Evolutionary conservation across 805 yeast genomes (phyloP).

Genomic region (Ogataea ganodermae): DNA sequence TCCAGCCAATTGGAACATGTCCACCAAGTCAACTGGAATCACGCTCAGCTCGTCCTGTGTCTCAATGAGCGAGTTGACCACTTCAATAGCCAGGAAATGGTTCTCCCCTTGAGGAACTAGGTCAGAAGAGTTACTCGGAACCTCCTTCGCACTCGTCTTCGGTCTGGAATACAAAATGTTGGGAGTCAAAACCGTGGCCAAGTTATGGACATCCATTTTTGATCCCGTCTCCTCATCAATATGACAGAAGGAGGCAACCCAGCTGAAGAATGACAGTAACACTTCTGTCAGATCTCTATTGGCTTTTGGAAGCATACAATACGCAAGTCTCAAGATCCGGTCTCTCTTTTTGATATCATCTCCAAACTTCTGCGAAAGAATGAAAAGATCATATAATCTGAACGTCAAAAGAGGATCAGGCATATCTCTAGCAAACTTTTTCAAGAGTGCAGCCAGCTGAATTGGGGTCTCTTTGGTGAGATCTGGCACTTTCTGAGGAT

Average conservation of each 20-base stretch:
- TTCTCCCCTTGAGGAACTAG: constrained; percentile 53
- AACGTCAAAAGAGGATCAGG: constrained; percentile 89
- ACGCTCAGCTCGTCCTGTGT: constrained; percentile 75
- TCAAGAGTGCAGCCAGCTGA: constrained; percentile 89
- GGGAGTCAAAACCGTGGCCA: constrained; percentile 95
- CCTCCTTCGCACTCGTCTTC: constrained; percentile 27
- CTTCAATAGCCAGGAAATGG: constrained; percentile 89
- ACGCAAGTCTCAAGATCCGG: constrained; percentile 60
- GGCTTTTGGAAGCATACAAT: constrained; percentile 76
- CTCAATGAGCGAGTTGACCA: constrained; percentile 79
- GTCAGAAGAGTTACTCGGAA: constrained; percentile 24
- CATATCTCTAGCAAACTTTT: constrained; percentile 86
- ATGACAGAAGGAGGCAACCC: constrained; percentile 96
- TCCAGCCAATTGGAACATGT: constrained; percentile 49
- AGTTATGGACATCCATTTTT: constrained; percentile 93
- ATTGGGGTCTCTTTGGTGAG: constrained; percentile 76
- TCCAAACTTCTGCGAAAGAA: constrained; percentile 57
- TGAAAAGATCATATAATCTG: constrained; percentile 76
- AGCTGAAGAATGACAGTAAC: constrained; percentile 77
- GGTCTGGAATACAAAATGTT: constrained; percentile 72
- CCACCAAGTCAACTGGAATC: constrained; percentile 67
- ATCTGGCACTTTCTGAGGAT: constrained; percentile 71
- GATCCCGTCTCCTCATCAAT: constrained; percentile 89
- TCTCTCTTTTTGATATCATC: constrained; percentile 48
- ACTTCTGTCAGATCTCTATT: constrained; percentile 89